Percentiles rank a stretch among this genome's conserved stretches.
Conservation (phyloP, 768 basidiomycete species). For the Kwoniella bestiolae region DNA sequence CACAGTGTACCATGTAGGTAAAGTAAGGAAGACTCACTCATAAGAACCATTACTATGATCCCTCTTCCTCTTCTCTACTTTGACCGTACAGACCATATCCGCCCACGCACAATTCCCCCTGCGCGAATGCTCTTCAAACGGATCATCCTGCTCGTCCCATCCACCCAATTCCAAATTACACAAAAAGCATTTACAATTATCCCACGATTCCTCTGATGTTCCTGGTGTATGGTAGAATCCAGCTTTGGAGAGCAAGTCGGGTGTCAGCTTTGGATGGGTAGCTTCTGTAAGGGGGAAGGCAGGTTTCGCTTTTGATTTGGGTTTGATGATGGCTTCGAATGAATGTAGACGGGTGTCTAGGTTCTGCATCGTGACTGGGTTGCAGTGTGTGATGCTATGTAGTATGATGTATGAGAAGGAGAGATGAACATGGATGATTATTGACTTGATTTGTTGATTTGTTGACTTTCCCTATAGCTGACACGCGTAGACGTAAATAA, state of each 20-base stretch:
- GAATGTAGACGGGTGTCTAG: slow-evolving; percentile 69
- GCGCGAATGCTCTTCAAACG: slow-evolving; percentile 76
- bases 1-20: neutral
- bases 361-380: slow-evolving; percentile 47
- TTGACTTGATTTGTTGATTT: slow-evolving; percentile 12
- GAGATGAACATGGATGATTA: slow-evolving; percentile 2
- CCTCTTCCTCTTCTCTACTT: slow-evolving; percentile 47
- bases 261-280: slow-evolving; percentile 68
- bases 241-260: slow-evolving; percentile 77
- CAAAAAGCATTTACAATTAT: slow-evolving; percentile 74
- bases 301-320: slow-evolving; percentile 59
- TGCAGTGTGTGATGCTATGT: neutral
- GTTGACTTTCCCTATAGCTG: neutral
- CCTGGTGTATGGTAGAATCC: slow-evolving; percentile 85
- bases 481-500: slow-evolving; percentile 9
- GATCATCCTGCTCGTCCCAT: slow-evolving; percentile 86
- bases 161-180: slow-evolving; percentile 80
- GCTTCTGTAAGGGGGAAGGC: slow-evolving; percentile 73
- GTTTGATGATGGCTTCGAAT: slow-evolving; percentile 67
- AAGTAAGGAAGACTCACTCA: slow-evolving; percentile 8
- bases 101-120: slow-evolving; percentile 88
- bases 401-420: neutral
- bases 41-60: slow-evolving; percentile 24
- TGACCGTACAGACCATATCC: slow-evolving; percentile 71
- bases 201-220: slow-evolving; percentile 65